Base-by-base conservation (phyloP, 306 rosid genomes). In the Hippophae tibetana region DNA sequence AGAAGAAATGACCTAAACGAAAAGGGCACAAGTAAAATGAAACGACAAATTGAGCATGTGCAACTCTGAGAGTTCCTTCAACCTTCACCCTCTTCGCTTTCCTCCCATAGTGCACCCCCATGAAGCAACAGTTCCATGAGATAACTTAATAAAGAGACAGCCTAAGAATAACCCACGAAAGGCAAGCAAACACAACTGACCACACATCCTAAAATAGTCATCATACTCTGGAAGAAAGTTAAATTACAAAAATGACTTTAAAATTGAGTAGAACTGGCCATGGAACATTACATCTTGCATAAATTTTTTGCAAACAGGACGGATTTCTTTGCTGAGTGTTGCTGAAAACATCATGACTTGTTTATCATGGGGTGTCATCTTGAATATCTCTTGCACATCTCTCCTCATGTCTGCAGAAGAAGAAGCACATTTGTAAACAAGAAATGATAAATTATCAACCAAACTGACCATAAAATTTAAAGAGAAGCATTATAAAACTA, bases 301-400 rank as follows among this genome's bases (percentile, higher is more conserved):
- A 67, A 92, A 92, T 69, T 89, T 92, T 83, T 92, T 88, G 96
- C 99, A 92, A 80, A 92, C 96, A 18, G 99, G 99, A 13, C 99
- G 99, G 63, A 92, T 92, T 64, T 92, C 99, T 81, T 92, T 92
- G 96, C 96, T 92, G 60, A 92, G 95, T 38, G 99, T 92, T 54
- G 99, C 99, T 57, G 99, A 92, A 64, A 92, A 92, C 99, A 92
- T 92, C 99, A 92, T 92, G 43, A 92, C 99, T 82, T 92, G 99
- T 78, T 92, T 92, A 57, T 92, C 99, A 18, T 93, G 99, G 60
- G 99, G 99, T 27, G 99, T 93, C 97, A 93, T 72, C 85, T 86
- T 93, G 85, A 93, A 93, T 54, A 93, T 93, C 71, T 93, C 90
- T 69, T 93, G 99, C 68, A 93, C 99, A 23, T 93, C 99, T 65